Base-by-base conservation (phyloP, 352 stramenopile species). In the Globisporangium paroecandrum region DNA sequence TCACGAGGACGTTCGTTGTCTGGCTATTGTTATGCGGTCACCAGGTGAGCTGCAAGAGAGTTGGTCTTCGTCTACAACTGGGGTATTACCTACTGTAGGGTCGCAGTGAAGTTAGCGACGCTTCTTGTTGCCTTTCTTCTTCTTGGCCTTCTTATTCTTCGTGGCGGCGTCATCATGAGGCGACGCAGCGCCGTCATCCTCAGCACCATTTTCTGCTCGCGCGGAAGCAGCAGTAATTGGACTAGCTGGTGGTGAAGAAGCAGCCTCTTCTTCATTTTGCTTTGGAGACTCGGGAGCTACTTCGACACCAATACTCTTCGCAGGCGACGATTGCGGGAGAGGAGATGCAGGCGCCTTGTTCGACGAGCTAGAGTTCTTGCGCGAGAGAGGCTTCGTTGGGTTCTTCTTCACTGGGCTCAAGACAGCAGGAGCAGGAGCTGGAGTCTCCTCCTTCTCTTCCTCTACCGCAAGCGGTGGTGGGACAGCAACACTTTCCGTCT, bases 51-150 rank as follows among this genome's bases (percentile, higher is more conserved):
- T 47, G 36, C 38, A 46, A 46, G 38, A 12, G 38, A 12, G 38
- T 46, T 41, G 36, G 36, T 47, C 41, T 47, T 49, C 43, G 15
- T 49, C 43, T 49, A 49, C 43, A n/a, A 22, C 43, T 49, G 18
- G 18, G 18, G 10, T 43, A 43, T 32, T 2, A 7, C 15, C 13
- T 47, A 47, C 41, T 47, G 13, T 10, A 49, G 18, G 15, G n/a
- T 49, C 7, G 2, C 7, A 27, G 4, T 32, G 29, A 18, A 36
- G 32, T 65, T 77, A 81, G 36, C 69, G 70, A 20, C 78, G 76
- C 74, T 90, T 89, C 74, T 87, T 83, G 68, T 72, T 65, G 63
- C 83, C 84, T 70, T 77, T 81, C 70, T 89, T 90, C 76, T 78
- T 87, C 67, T 77, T 82, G 69, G 65, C 65, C 72, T 92, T 92